Evolutionary conservation across 129 eudicot species (phyloP).

Genomic region (Lactuca sativa): DNA sequence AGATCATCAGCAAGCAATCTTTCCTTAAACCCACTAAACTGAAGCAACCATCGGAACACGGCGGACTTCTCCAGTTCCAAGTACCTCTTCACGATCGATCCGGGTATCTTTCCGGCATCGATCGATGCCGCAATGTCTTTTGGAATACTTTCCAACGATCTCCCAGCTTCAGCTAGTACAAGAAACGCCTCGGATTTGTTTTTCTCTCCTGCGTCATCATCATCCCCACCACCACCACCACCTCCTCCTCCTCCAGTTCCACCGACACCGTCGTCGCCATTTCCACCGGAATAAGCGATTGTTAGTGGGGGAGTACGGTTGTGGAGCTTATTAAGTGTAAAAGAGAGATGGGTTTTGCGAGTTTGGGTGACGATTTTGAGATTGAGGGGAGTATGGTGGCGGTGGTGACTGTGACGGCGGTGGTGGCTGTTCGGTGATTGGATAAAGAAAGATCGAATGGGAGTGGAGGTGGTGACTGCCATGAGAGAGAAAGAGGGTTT

Average conservation of each 20-base stretch:
- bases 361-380: conserved; percentile 23
- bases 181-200: conserved; percentile 51
- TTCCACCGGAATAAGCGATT: conserved; percentile 38
- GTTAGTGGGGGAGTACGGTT: conserved; percentile 29
- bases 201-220: conserved; percentile 51
- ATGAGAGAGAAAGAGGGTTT: conserved; percentile 9
- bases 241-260: conserved; percentile 45
- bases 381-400: conserved; percentile 19
- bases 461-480: conserved; percentile 30
- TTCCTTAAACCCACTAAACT: conserved; percentile 69
- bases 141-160: conserved; percentile 61
- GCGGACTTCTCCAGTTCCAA: conserved; percentile 66
- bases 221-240: conserved; percentile 13
- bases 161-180: conserved; percentile 53
- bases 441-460: conserved; percentile 26
- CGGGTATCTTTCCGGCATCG: conserved; percentile 60
- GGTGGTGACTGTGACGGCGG: conserved; percentile 25
- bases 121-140: conserved; percentile 67
- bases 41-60: conserved; percentile 59
- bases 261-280: conserved; percentile 33
- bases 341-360: conserved; percentile 26
- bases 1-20: conserved; percentile 84
- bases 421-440: conserved; percentile 26
- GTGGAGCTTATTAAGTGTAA: conserved; percentile 13
- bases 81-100: conserved; percentile 49